Conservation (phyloP, 1,284 basidiomycete genomes). For the Xerocomus nothofagi region DNA sequence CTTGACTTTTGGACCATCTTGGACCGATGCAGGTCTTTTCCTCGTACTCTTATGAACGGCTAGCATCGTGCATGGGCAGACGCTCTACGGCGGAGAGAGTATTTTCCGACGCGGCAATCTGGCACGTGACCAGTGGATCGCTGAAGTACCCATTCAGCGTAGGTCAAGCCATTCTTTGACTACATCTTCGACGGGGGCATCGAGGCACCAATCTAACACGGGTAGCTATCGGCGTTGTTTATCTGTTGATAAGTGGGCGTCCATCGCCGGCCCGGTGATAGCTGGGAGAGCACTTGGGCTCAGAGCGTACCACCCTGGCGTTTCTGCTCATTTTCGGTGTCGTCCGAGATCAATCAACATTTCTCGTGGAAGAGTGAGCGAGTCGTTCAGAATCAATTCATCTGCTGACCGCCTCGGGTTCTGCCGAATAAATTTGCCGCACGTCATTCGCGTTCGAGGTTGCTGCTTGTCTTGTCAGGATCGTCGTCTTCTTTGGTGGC, state of each 20-base stretch:
- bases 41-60: conserved; percentile 37
- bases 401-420: conserved; percentile 5
- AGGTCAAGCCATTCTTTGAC: neutral
- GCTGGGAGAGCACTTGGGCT: conserved; percentile 62
- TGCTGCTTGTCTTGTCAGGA: conserved; percentile 23
- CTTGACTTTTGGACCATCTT: conserved; percentile 52
- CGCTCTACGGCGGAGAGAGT: neutral
- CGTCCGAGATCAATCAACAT: too few species aligned
- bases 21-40: conserved; percentile 50
- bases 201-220: neutral
- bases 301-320: conserved; percentile 53
- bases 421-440: conserved; percentile 13
- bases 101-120: neutral
- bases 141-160: neutral
- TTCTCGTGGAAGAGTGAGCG: neutral
- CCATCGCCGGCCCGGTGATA: neutral
- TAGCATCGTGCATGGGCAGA: conserved; percentile 24
- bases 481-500: conserved; percentile 27
- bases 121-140: conserved; percentile 26
- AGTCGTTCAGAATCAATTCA: neutral
- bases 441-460: conserved; percentile 19
- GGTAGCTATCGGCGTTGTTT: conserved; percentile 48
- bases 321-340: conserved; percentile 3
- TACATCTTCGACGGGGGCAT: neutral
- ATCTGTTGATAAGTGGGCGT: conserved; percentile 41